phyloP scores from a whole-genome alignment of 257 asterid genomes.

The Nicotiana tomentosiformis region DNA sequence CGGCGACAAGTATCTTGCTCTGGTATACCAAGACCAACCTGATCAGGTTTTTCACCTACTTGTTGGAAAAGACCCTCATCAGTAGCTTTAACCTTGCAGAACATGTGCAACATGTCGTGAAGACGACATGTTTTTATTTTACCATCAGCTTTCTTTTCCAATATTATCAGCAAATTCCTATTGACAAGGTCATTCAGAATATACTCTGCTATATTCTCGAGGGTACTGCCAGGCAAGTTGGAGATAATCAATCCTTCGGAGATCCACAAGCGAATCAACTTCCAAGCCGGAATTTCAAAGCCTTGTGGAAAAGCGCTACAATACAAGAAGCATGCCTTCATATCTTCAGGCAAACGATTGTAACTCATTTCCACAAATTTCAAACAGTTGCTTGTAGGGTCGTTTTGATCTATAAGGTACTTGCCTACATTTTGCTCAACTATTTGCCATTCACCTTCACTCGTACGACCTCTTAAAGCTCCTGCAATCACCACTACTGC shows the following conservation, averaged over 20 bases:
- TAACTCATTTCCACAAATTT: constrained; percentile 9
- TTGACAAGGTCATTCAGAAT: constrained; percentile 16
- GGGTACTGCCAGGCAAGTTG: neutral
- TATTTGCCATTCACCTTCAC: constrained; percentile 10
- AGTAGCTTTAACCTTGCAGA: constrained; percentile 13
- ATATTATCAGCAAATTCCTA: constrained; percentile 22
- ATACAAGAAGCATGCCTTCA: too few relatives aligned
- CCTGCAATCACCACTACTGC: constrained; percentile 47
- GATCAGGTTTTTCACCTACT: neutral
- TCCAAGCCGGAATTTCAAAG: constrained; percentile 14
- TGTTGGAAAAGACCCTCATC: neutral
- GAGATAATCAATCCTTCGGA: constrained; percentile 16
- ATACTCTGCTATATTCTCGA: constrained; percentile 17
- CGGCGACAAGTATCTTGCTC: neutral
- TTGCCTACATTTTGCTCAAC: constrained; percentile 15
- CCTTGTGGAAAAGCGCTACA: constrained; percentile 7
- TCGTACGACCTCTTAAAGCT: constrained; percentile 16
- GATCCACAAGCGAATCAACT: neutral
- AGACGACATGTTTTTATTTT: constrained; percentile 13
- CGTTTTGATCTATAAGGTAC: neutral
- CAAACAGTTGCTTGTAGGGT: neutral
- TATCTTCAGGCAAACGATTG: constrained; percentile 5
- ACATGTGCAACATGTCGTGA: constrained; percentile 11
- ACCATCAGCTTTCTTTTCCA: constrained; percentile 4
- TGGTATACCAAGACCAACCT: too few relatives aligned